phyloP scores from a whole-genome alignment of 441 rosid genomes.

The Populus tomentosa region DNA sequence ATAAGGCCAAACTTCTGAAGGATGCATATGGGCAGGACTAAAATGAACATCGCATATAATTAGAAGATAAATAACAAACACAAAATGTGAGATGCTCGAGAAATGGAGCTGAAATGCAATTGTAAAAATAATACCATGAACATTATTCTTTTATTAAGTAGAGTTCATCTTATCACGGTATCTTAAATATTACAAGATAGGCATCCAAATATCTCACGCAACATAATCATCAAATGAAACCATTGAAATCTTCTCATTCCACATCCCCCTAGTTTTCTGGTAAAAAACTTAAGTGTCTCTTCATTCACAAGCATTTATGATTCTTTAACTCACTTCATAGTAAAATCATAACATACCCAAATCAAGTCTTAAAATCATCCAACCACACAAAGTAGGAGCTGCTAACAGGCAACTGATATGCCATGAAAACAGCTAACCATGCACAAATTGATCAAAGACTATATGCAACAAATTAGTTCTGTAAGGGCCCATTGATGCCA shows the following conservation, averaged over 20 bases:
- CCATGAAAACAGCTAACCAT: not conserved
- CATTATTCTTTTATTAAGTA: not conserved
- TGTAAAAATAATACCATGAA: not conserved
- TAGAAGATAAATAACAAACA: not conserved
- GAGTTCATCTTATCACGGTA: not conserved
- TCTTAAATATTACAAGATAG: not conserved
- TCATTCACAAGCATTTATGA: not conserved
- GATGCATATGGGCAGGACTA: not conserved
- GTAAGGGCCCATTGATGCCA: constrained; percentile 12
- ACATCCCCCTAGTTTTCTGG: not conserved
- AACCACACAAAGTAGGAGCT: not conserved
- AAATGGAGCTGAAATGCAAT: not conserved
- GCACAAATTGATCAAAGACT: not conserved
- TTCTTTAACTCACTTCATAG: not conserved
- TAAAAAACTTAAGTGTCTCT: not conserved
- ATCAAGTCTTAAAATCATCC: not conserved
- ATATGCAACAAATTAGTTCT: not conserved
- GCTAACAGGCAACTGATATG: not conserved
- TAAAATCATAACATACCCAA: not conserved
- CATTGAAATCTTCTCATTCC: too few relatives aligned
- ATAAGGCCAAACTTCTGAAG: not conserved
- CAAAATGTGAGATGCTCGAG: not conserved
- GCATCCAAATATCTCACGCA: not conserved
- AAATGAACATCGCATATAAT: too few relatives aligned
- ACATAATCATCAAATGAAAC: not conserved